phyloP scores from a whole-genome alignment of 176 grass and related monocot species.

The Oryza longistaminata region DNA sequence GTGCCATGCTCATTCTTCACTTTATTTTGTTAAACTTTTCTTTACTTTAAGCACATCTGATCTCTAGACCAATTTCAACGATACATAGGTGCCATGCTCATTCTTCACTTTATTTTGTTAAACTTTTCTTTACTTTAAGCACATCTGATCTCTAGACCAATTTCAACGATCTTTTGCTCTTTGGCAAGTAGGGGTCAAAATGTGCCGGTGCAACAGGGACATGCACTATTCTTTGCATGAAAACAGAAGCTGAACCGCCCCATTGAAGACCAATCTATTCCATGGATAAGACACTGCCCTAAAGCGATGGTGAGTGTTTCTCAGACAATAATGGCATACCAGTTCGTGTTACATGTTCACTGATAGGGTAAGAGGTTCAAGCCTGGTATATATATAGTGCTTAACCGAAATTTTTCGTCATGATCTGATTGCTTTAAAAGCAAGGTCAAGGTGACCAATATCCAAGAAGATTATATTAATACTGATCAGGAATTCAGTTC shows the following conservation, averaged over 20 bases:
- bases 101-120: constrained; percentile 21
- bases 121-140: constrained; percentile 18
- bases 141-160: background rate
- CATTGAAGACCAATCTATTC: constrained; percentile 25
- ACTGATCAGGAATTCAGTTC: background rate
- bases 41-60: constrained; percentile 21
- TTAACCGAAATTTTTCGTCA: background rate
- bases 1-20: constrained; percentile 9
- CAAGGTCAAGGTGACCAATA: background rate
- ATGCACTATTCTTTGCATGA: constrained; percentile 24
- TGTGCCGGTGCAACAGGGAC: constrained; percentile 15
- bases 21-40: background rate
- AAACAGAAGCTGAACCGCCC: constrained; percentile 25
- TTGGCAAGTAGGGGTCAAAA: constrained; percentile 26
- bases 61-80: too few relatives aligned
- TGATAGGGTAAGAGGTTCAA: background rate
- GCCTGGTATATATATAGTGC: constrained; percentile 26
- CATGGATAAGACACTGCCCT: background rate
- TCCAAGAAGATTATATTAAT: constrained; percentile 9
- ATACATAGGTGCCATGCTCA: background rate
- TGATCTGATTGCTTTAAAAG: constrained; percentile 9
- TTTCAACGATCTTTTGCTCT: constrained; percentile 9
- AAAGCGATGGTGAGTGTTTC: constrained; percentile 9
- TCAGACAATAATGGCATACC: background rate
- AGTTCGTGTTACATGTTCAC: constrained; percentile 15